Evolutionary conservation across 1,139 yeast genomes (phyloP), one percentile per base, ranked within the genome.

Genomic region (Barnettozyma hawaiiensis): DNA sequence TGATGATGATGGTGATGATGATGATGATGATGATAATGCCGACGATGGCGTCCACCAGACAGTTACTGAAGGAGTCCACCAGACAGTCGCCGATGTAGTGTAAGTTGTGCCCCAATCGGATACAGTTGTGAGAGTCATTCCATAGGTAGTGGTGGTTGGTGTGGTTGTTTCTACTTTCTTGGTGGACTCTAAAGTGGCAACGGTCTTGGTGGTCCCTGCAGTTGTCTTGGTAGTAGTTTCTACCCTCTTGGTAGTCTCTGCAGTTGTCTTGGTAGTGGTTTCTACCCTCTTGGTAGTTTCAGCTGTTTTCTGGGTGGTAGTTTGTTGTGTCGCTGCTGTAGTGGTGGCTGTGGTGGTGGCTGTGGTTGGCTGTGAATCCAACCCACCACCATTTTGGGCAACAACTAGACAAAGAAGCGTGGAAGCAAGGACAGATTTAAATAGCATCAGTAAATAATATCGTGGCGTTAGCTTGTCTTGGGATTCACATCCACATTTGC

Each of bases 61-160:
- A 4, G 47, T 42, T 18, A 55, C 46, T 12, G 55, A 43, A 20
- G 63, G 58, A n/a, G 54, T 46, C 65, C 64, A 61, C 65, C 64
- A 61, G 11, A 60, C 47, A 5, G 58, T 58, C 10, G 61, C 51
- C 10, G 53, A 34, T 14, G 37, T 34, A 2, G 37, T 34, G 37
- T 34, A 34, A 2, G 37, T 34, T 10, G 37, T 34, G 37, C 16
- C 37, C 28, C 28, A 34, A n/a, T n/a, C 9, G 11, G 37, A 16
- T n/a, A 34, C 28, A 9, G 37, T 34, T 15, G 37, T 34, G 8
- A 15, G 28, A 7, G 37, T 34, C 37, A 34, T 34, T 3, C 37
- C 37, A 34, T 34, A 34, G 9, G 37, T 34, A 15, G 37, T 23
- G 9, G 32, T 31, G 29, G 31, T 16, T 11, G 34, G 22, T 8